phyloP scores from a whole-genome alignment of 1,284 basidiomycete genomes.

The Puccinia triticina region DNA sequence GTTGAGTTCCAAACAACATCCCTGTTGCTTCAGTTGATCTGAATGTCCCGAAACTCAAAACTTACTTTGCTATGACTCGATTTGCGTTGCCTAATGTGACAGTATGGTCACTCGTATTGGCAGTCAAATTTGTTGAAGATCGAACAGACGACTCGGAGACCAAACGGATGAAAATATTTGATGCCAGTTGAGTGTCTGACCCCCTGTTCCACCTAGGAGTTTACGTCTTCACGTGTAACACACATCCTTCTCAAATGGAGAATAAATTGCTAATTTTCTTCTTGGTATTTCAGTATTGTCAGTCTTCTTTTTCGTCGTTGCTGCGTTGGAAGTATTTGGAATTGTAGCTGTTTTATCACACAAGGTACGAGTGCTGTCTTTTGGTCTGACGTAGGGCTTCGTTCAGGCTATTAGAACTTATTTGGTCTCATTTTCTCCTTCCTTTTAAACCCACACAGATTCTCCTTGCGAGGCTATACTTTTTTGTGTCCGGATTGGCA shows the following conservation, averaged over 20 bases:
- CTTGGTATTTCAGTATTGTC: slow-evolving; percentile 25
- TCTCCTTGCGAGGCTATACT: slow-evolving; percentile 31
- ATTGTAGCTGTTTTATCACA: slow-evolving; percentile 30
- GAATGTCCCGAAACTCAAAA: neutral
- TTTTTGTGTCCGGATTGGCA: slow-evolving; percentile 40
- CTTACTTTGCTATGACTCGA: neutral
- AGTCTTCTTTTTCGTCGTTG: slow-evolving; percentile 48
- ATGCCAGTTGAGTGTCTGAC: slow-evolving; percentile 41
- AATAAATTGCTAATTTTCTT: slow-evolving; percentile 11
- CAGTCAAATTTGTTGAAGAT: slow-evolving; percentile 48
- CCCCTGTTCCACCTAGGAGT: neutral
- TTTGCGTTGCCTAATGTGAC: neutral
- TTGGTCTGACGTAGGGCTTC: neutral
- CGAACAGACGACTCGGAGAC: slow-evolving; percentile 35
- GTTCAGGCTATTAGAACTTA: neutral
- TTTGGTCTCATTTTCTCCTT: neutral
- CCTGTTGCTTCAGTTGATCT: neutral
- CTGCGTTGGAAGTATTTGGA: slow-evolving; percentile 46
- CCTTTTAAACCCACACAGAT: slow-evolving; percentile 16
- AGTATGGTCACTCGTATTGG: slow-evolving; percentile 50
- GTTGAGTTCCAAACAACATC: slow-evolving; percentile 18
- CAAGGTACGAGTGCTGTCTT: neutral
- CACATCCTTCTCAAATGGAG: no score
- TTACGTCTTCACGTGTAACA: neutral
- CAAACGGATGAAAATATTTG: slow-evolving; percentile 45